Base-by-base conservation (phyloP, 306 rosid species). In the Trichosanthes cucumerina region DNA sequence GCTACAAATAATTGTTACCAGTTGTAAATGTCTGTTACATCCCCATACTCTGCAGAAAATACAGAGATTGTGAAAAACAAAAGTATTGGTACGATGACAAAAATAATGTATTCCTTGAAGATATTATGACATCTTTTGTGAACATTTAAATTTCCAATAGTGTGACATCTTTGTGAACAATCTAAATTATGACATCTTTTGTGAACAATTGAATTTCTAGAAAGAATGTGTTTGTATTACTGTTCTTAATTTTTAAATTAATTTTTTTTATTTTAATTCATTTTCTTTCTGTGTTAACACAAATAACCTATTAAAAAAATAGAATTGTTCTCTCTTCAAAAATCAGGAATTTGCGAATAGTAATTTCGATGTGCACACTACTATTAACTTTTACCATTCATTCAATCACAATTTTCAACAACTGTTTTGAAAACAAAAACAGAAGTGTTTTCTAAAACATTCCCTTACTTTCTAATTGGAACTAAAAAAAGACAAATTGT, bases 11-110 rank as follows among this genome's bases (percentile, higher is more conserved):
- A 14, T 13, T 75, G 65, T 77, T 90, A 94, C 98, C 98, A 94
- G 88, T 81, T 94, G 84, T 94, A 92, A 65, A 94, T 92, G 87
- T 94, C 93, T 2, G 98, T 94, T 54, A 94, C 88, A 84, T 94
- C 96, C 79, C 97, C 98, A 81, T 90, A 94, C 87, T 92, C 98
- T 94, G 98, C 80, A 71, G 53, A 28, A 58, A 73, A 79, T 59
- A 65, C 56, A 83, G 76, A 70, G 53, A 62, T 33, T 39, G 9
- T n/a, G 46, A 47, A 65, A 26, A 65, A 78, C 28, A 19, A 43
- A 69, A 43, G 54, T 44, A 69, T 69, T 41, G 43, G 54, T 69
- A 60, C 46, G 56, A 50, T 24, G 11, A 23, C 26, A 56, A 80
- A 59, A 46, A 9, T n/a, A 34, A 59, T 39, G 24, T 36, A 47